Conservation (phyloP, 495 filamentous ascomycete genomes). For the Neurospora sp. region DNA sequence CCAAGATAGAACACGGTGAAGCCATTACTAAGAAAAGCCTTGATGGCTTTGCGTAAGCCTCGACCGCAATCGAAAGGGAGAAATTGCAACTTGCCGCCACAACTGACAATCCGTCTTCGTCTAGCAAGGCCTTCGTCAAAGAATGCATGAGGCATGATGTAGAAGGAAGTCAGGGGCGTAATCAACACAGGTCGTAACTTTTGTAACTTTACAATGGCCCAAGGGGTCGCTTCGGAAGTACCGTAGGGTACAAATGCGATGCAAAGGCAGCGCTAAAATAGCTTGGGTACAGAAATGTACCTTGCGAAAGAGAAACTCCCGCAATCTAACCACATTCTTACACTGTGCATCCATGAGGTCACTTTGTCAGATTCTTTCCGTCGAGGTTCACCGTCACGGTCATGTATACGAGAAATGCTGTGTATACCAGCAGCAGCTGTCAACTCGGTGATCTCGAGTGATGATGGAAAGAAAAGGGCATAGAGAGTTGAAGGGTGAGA, state of each 20-base stretch:
- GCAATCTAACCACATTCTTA: not conserved
- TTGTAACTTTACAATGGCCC: not conserved
- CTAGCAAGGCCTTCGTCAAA: not conserved
- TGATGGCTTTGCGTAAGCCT: not conserved
- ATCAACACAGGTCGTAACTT: not conserved
- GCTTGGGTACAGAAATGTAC: not conserved
- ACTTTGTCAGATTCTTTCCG: conserved; percentile 1
- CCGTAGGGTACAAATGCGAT: not conserved
- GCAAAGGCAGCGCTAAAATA: not conserved
- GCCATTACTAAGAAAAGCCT: not conserved
- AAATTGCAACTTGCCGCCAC: not conserved
- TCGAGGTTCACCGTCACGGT: not conserved
- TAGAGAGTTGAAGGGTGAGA: not conserved
- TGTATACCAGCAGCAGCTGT: not conserved
- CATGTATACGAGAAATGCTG: not conserved
- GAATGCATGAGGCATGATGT: not conserved
- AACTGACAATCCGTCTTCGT: not conserved
- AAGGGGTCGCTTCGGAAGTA: not conserved
- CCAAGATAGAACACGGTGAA: not conserved
- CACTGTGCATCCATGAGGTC: conserved; percentile 15
- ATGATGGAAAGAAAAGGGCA: not conserved
- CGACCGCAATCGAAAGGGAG: not conserved
- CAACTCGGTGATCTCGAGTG: not conserved
- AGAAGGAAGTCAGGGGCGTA: not conserved
- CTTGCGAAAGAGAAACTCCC: not conserved